phyloP scores from a whole-genome alignment of 108 stramenopile species.

The Thalassiosira profunda region DNA sequence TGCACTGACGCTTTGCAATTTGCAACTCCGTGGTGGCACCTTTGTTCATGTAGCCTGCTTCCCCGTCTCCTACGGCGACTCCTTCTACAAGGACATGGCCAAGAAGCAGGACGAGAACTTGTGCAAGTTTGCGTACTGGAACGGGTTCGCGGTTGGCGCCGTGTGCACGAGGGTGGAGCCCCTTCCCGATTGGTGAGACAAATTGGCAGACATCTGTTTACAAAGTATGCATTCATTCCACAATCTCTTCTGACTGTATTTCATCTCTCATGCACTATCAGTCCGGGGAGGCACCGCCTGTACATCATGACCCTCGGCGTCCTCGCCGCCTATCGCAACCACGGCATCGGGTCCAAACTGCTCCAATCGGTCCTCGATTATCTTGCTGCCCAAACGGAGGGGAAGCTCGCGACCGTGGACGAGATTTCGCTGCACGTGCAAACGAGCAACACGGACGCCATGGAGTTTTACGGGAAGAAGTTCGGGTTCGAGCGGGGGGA shows the following conservation, averaged over 20 bases:
- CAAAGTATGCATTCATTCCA: too few species aligned
- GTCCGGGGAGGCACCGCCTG: conserved; percentile 52
- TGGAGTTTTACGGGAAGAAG: conserved; percentile 86
- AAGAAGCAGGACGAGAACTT: conserved; percentile 58
- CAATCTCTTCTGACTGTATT: too few species aligned
- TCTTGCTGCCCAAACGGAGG: conserved; percentile 50
- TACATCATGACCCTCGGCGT: conserved; percentile 99
- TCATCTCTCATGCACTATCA: too few species aligned
- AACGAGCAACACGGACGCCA: conserved; percentile 94
- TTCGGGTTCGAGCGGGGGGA: conserved; percentile 94
- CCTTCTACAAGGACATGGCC: conserved; percentile 89
- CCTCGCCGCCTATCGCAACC: conserved; percentile 91
- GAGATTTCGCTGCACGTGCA: conserved; percentile 97
- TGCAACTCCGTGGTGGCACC: neutral
- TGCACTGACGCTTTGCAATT: neutral
- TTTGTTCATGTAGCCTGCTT: too few species aligned
- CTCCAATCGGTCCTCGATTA: conserved; percentile 84
- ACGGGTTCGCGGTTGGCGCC: conserved; percentile 90
- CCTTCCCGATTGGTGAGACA: conserved; percentile 30
- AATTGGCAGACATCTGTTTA: neutral
- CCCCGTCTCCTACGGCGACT: conserved; percentile 91
- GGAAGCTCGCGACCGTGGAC: conserved; percentile 47
- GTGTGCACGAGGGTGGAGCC: conserved; percentile 82
- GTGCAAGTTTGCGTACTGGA: conserved; percentile 88
- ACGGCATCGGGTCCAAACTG: conserved; percentile 91